Conservation (phyloP, 208 protist species). For the Trypanosoma cruzi region DNA sequence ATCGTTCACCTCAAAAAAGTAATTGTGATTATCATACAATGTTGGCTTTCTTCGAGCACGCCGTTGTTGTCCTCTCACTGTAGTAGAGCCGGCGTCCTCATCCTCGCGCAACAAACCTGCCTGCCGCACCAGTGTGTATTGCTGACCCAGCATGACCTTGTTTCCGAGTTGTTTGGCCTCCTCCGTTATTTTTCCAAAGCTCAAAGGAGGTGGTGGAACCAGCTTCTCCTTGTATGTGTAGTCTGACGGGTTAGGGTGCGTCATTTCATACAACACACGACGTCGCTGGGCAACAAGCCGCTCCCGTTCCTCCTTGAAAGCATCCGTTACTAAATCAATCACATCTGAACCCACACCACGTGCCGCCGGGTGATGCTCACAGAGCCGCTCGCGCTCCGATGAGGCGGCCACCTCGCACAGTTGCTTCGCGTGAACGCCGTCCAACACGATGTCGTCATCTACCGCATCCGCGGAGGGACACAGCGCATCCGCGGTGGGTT, state of each 20-base stretch:
- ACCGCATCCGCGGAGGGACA: constrained; percentile 4
- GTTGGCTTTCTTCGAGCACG: constrained; percentile 44
- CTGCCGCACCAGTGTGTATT: constrained; percentile 77
- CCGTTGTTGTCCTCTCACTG: neutral
- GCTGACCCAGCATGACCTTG: constrained; percentile 72
- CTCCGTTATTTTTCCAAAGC: constrained; percentile 79
- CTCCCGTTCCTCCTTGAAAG: constrained; percentile 71
- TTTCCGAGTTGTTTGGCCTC: constrained; percentile 69
- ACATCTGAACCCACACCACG: constrained; percentile 76
- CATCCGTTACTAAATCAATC: constrained; percentile 88
- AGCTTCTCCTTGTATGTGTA: constrained; percentile 89
- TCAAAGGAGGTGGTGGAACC: constrained; percentile 85
- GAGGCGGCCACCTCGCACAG: constrained; percentile 10
- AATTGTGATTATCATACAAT: constrained; percentile 83
- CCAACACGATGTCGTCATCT: constrained; percentile 35
- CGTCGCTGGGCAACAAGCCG: constrained; percentile 53
- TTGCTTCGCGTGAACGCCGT: constrained; percentile 17
- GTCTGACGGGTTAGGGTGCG: constrained; percentile 77
- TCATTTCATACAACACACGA: constrained; percentile 80
- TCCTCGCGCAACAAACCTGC: constrained; percentile 49
- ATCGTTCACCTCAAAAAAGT: constrained; percentile 93
- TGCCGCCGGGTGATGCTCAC: constrained; percentile 47
- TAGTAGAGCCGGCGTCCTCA: constrained; percentile 7
- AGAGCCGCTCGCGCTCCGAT: constrained; percentile 18
- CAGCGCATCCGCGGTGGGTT: constrained; percentile 14